A percentile compares a stretch with the other conserved stretches of the same genome.
Conservation (phyloP, 169 alveolate genomes). For the Plasmodium gonderi region DNA sequence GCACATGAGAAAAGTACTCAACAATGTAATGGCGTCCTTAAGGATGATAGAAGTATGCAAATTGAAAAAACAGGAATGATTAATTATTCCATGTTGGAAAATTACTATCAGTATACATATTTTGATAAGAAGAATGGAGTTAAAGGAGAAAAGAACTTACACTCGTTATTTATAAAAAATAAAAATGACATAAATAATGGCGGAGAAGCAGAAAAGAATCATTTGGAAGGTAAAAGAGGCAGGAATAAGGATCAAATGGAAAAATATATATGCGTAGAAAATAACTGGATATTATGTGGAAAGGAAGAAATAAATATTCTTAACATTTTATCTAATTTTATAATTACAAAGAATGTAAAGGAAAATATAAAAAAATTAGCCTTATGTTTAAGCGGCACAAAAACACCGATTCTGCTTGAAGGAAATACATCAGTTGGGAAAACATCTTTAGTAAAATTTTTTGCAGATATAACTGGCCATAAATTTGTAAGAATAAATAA, state of each 20-base stretch:
- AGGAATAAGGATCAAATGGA: constrained; percentile 47
- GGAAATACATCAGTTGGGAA: constrained; percentile 99
- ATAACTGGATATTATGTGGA: constrained; percentile 62
- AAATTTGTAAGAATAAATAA: constrained; percentile 97
- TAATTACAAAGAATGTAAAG: constrained; percentile 91
- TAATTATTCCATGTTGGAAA: constrained; percentile 15
- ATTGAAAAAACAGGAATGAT: constrained; percentile 60
- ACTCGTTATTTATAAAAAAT: neutral
- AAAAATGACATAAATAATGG: neutral
- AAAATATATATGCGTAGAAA: constrained; percentile 70
- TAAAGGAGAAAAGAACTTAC: neutral
- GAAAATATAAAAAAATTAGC: constrained; percentile 91
- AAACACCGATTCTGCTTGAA: constrained; percentile 98
- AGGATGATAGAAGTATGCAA: constrained; percentile 1
- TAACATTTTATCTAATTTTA: constrained; percentile 81
- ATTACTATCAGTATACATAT: constrained; percentile 24
- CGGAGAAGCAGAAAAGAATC: neutral
- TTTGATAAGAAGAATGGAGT: constrained; percentile 13
- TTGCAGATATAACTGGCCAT: constrained; percentile 95
- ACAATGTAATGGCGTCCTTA: neutral
- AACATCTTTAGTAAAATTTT: constrained; percentile 96
- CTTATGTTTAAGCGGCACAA: constrained; percentile 93
- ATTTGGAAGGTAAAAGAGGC: constrained; percentile 35
- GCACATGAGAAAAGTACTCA: neutral
- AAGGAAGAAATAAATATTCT: constrained; percentile 50